Conservation (phyloP, 768 basidiomycete genomes). For the Rhizopogon salebrosus region DNA sequence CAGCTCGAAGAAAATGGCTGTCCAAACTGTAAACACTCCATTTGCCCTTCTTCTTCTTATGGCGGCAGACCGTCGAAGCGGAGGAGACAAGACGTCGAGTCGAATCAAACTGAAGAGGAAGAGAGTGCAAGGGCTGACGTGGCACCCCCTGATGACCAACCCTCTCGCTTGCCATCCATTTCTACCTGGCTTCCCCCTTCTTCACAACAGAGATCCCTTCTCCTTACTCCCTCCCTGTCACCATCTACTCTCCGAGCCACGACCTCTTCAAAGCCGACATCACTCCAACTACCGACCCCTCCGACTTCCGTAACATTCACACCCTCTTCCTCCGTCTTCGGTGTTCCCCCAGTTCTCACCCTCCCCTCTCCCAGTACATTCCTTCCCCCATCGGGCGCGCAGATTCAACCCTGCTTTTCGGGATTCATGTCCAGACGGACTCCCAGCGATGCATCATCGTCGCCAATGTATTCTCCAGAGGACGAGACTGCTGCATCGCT, state of each 20-base stretch:
- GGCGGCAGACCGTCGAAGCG: slow-evolving; percentile 3
- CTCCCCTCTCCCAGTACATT: slow-evolving; percentile 29
- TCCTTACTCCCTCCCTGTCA: slow-evolving; percentile 31
- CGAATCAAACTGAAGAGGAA: neutral
- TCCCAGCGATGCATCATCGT: slow-evolving; percentile 14
- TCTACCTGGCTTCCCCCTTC: slow-evolving; percentile 55
- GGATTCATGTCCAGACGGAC: slow-evolving; percentile 16
- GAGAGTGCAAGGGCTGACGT: neutral
- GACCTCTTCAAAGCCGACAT: slow-evolving; percentile 3
- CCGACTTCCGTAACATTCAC: slow-evolving; percentile 51
- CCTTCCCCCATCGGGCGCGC: slow-evolving; percentile 6
- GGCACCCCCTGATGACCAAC: neutral
- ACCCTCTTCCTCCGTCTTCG: slow-evolving; percentile 28
- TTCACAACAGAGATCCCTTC: slow-evolving; percentile 20
- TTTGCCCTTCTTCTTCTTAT: slow-evolving; percentile 9
- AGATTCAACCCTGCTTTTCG: slow-evolving; percentile 18
- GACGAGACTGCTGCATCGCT: slow-evolving; percentile 69
- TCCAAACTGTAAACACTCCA: slow-evolving; percentile 13
- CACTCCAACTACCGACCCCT: slow-evolving; percentile 46
- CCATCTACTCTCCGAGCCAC: slow-evolving; percentile 27
- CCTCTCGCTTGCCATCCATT: slow-evolving; percentile 55
- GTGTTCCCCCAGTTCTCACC: slow-evolving; percentile 37
- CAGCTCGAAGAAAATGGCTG: slow-evolving; percentile 32
- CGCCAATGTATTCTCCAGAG: slow-evolving; percentile 39
- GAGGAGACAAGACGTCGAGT: neutral